Percentiles rank a stretch among this genome's conserved stretches.
These are phyloP conservation scores for Umbilicus rupestris DNA, from an alignment of 164 flowering plant genomes.

Conservation along the genomic window DNA sequence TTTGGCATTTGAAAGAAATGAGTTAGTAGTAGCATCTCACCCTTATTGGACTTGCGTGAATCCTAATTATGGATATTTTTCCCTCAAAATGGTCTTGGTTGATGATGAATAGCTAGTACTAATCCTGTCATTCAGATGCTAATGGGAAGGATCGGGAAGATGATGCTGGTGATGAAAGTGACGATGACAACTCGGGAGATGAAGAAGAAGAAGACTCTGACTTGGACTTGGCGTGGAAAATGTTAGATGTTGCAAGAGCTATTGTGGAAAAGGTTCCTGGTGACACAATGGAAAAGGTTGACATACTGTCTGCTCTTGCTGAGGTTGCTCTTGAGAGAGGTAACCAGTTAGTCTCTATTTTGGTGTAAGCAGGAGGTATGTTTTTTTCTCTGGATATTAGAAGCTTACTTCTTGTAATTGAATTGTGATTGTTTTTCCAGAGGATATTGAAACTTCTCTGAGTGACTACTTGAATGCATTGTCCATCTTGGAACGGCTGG, in stretches of 20 bases:
- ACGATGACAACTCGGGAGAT: slow-evolving; percentile 55
- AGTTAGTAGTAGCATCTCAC: too few species aligned
- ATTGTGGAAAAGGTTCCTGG: slow-evolving; percentile 64
- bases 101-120: background rate
- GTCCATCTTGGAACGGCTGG: slow-evolving; percentile 61
- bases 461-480: slow-evolving; percentile 81
- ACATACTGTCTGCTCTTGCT: slow-evolving; percentile 77
- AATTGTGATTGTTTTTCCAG: slow-evolving; percentile 29
- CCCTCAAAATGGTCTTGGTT: background rate
- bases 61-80: too few species aligned
- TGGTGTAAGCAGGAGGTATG: background rate
- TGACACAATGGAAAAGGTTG: slow-evolving; percentile 83
- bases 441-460: slow-evolving; percentile 90
- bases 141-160: slow-evolving; percentile 38
- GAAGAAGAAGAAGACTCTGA: slow-evolving; percentile 94
- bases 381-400: background rate
- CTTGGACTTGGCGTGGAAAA: slow-evolving; percentile 94
- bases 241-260: slow-evolving; percentile 93
- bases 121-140: slow-evolving; percentile 13
- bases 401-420: background rate
- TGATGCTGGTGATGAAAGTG: slow-evolving; percentile 42
- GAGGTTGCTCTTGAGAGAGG: slow-evolving; percentile 98
- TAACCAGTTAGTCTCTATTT: slow-evolving; percentile 11
- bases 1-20: too few species aligned
- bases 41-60: too few species aligned